Conservation (phyloP, 225 moss, liverwort and hornwort species). For the Anthoceros angustus region DNA sequence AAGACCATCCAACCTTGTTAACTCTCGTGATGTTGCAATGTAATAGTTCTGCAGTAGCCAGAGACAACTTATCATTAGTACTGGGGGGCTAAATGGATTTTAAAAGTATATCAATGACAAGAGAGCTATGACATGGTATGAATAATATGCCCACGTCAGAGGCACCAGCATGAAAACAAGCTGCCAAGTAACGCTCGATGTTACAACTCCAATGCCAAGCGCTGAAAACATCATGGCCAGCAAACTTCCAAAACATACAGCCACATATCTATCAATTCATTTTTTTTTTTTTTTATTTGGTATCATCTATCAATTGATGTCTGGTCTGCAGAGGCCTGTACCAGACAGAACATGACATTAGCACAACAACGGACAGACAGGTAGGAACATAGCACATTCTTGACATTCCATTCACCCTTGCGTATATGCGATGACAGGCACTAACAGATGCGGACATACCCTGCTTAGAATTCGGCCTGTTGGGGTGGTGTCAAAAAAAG, state of each 20-base stretch:
- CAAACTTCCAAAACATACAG: constrained; percentile 23
- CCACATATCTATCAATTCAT: too few species aligned
- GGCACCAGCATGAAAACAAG: constrained; percentile 20
- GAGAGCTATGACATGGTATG: constrained; percentile 29
- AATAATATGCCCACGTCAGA: constrained; percentile 20
- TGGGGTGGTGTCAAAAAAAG: constrained; percentile 54
- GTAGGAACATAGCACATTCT: too few species aligned
- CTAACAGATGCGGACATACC: constrained; percentile 27
- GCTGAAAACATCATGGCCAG: constrained; percentile 32
- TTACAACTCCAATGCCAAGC: constrained; percentile 30
- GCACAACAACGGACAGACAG: too few species aligned
- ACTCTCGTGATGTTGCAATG: constrained; percentile 43
- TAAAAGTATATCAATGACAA: too few species aligned
- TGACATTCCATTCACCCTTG: too few species aligned
- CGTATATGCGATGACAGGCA: too few species aligned
- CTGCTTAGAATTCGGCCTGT: constrained; percentile 44
- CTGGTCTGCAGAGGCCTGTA: constrained; percentile 47
- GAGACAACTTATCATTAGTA: background rate
- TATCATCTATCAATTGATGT: constrained; percentile 21
- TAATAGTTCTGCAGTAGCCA: constrained; percentile 29
- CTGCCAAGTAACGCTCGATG: constrained; percentile 25
- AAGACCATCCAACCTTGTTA: constrained; percentile 44
- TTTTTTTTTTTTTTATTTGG: too few species aligned
- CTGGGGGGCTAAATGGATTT: background rate
- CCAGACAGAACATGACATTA: background rate